Percentiles rank a stretch among this genome's conserved stretches.
Evolutionary conservation across 2,329 filamentous ascomycete species (phyloP).

Genomic region (Hypoxylon sp.): DNA sequence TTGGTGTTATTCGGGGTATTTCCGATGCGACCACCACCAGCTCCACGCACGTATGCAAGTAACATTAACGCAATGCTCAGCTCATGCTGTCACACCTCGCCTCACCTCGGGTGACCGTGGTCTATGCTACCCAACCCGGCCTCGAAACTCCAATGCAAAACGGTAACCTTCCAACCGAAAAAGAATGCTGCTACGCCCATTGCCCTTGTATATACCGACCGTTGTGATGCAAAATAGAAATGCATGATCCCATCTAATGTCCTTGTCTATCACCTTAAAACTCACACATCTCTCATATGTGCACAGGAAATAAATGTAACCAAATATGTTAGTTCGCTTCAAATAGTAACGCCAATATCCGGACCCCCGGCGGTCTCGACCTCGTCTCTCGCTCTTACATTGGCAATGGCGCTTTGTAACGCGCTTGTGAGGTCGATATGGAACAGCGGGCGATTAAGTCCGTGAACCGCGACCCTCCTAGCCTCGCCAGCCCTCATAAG

Average conservation of each 20-base stretch:
- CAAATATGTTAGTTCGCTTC: neutral
- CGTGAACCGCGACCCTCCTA: conserved; percentile 77
- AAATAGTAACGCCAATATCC: conserved; percentile 41
- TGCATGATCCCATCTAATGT: conserved; percentile 16
- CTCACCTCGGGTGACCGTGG: neutral
- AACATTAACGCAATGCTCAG: conserved; percentile 6
- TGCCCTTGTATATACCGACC: neutral
- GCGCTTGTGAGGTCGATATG: conserved; percentile 93
- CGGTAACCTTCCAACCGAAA: neutral
- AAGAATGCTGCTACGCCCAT: neutral
- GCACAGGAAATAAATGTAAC: neutral
- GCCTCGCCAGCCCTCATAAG: conserved; percentile 59
- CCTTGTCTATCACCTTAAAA: neutral
- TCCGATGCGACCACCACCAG: conserved; percentile 10
- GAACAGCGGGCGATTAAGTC: conserved; percentile 92
- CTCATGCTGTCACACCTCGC: neutral
- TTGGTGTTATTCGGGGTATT: conserved; percentile 27
- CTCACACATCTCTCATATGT: neutral
- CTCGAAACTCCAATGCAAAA: neutral
- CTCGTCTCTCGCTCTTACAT: conserved; percentile 71
- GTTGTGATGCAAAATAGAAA: conserved; percentile 3
- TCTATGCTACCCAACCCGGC: neutral
- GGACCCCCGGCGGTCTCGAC: conserved; percentile 47
- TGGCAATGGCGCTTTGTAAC: conserved; percentile 86
- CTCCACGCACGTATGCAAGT: conserved; percentile 8